Evolutionary conservation across 2,329 filamentous ascomycete genomes (phyloP).

Genomic region (Fusarium sp.): DNA sequence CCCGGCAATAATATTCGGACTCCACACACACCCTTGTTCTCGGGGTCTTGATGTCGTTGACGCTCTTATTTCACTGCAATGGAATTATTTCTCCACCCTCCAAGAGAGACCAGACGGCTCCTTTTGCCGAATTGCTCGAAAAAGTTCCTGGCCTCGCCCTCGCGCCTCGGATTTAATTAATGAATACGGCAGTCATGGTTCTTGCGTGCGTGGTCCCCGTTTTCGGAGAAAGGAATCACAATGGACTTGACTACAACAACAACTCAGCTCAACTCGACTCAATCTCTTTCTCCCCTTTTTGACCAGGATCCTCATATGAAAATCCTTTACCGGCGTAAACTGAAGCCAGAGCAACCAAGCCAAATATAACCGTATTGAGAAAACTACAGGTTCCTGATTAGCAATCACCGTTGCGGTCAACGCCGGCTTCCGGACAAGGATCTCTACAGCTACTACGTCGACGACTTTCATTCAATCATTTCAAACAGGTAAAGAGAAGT

Average conservation of each 20-base stretch:
- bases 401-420: conserved; percentile 28
- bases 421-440: conserved; percentile 30
- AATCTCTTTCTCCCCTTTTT: background rate
- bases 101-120: conserved; percentile 11
- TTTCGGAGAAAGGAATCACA: conserved; percentile 13
- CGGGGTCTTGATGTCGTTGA: conserved; percentile 22
- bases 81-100: conserved; percentile 33
- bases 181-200: conserved; percentile 24
- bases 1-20: conserved; percentile 34
- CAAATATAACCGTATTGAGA: background rate
- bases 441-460: conserved; percentile 17
- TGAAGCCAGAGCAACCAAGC: background rate
- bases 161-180: conserved; percentile 9
- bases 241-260: background rate
- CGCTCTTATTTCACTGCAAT: conserved; percentile 13
- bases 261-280: background rate
- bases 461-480: background rate
- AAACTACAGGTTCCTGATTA: conserved; percentile 18
- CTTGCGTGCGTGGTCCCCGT: conserved; percentile 5
- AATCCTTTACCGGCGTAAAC: background rate
- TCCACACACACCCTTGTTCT: conserved; percentile 26
- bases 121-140: conserved; percentile 23
- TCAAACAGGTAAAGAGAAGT: background rate
- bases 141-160: conserved; percentile 10
- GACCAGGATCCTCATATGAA: background rate